Conservation (phyloP, 352 stramenopile species). For the Phytophthora vignae region DNA sequence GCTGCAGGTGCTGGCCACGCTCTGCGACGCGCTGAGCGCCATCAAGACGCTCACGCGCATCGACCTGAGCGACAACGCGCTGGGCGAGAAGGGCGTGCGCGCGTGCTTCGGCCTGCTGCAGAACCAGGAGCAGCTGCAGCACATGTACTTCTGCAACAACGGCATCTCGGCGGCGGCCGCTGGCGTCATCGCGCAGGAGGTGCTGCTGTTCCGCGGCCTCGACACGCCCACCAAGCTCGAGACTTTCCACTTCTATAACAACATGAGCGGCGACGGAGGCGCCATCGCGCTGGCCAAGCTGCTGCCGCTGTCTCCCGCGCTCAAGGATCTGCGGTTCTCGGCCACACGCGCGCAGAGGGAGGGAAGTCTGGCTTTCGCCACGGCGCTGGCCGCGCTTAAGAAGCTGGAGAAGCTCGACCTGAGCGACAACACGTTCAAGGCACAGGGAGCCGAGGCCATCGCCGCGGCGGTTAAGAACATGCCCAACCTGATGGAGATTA, state of each 20-base stretch:
- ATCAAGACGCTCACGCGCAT: slow-evolving; percentile 85
- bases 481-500: slow-evolving; percentile 81
- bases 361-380: slow-evolving; percentile 90
- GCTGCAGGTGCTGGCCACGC: slow-evolving; percentile 81
- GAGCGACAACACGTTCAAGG: slow-evolving; percentile 95
- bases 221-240: slow-evolving; percentile 85
- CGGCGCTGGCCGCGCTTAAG: slow-evolving; percentile 70
- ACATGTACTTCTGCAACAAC: slow-evolving; percentile 96
- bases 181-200: slow-evolving; percentile 86
- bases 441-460: slow-evolving; percentile 86
- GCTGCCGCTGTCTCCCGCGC: slow-evolving; percentile 80
- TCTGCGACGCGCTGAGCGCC: slow-evolving; percentile 74
- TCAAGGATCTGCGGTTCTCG: slow-evolving; percentile 95
- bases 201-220: slow-evolving; percentile 82
- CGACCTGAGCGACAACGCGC: slow-evolving; percentile 95
- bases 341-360: slow-evolving; percentile 89
- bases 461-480: slow-evolving; percentile 81
- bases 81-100: slow-evolving; percentile 94
- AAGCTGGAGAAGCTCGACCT: slow-evolving; percentile 91
- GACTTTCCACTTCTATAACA: slow-evolving; percentile 97
- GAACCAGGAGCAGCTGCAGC: slow-evolving; percentile 75
- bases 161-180: slow-evolving; percentile 92
- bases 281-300: slow-evolving; percentile 89
- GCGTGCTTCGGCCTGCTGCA: slow-evolving; percentile 91
- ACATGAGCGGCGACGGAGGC: slow-evolving; percentile 96